phyloP scores from a whole-genome alignment of 371 early-diverging fungal genomes.

The Funneliformis caledonium region DNA sequence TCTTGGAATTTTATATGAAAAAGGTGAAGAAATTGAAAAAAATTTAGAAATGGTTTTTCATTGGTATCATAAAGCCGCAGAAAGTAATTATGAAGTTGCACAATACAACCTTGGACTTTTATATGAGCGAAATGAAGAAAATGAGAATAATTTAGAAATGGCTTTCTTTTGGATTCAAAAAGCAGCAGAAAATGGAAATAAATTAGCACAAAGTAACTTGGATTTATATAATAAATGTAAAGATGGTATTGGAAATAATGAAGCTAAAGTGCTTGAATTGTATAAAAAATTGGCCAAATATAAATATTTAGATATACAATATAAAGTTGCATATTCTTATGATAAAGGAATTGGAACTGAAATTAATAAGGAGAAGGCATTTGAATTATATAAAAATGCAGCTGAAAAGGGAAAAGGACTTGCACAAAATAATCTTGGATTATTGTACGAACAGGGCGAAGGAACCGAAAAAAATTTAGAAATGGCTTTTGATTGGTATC shows the following conservation, averaged over 20 bases:
- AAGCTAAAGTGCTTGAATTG: too few relatives aligned
- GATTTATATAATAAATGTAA: too few relatives aligned
- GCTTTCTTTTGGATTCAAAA: neutral
- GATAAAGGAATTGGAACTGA: constrained; percentile 74
- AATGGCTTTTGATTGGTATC: too few relatives aligned
- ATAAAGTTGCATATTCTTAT: constrained; percentile 72
- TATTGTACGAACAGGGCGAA: constrained; percentile 74
- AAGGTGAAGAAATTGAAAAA: neutral
- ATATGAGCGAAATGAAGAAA: neutral
- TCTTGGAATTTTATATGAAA: neutral
- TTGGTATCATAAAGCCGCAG: neutral
- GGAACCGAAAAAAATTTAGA: too few relatives aligned
- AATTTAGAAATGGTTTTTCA: neutral
- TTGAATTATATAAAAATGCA: constrained; percentile 77
- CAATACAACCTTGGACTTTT: neutral
- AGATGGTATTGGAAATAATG: too few relatives aligned
- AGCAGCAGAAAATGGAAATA: constrained; percentile 3
- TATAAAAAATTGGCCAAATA: too few relatives aligned
- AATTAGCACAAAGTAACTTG: neutral
- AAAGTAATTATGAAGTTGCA: neutral
- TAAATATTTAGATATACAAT: too few relatives aligned
- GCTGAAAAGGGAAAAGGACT: constrained; percentile 78
- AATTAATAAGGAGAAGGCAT: constrained; percentile 64
- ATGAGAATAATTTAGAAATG: neutral
- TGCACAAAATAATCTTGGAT: constrained; percentile 57